Conservation (phyloP, 2,329 filamentous ascomycete species). For the Pyrenochaeta sp. region DNA sequence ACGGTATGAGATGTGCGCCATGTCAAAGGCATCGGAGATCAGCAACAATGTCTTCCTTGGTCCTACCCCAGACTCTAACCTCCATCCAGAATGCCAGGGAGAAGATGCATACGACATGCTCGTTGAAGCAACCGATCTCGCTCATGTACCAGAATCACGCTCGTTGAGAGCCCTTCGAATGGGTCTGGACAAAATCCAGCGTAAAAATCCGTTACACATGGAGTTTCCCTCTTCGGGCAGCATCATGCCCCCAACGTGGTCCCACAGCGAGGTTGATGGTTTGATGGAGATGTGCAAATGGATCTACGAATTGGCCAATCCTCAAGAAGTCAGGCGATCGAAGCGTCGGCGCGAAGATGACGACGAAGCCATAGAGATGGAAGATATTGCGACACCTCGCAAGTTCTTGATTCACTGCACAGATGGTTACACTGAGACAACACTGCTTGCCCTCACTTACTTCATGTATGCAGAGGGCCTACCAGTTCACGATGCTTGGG, state of each 20-base stretch:
- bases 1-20: constrained; percentile 87
- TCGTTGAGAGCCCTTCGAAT: constrained; percentile 69
- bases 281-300: constrained; percentile 87
- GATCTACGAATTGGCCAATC: constrained; percentile 85
- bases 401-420: constrained; percentile 91
- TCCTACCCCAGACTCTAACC: constrained; percentile 76
- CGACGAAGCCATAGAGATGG: constrained; percentile 65
- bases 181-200: constrained; percentile 55
- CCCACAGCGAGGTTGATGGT: constrained; percentile 80
- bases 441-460: constrained; percentile 87
- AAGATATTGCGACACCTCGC: constrained; percentile 52
- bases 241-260: constrained; percentile 83
- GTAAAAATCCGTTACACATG: constrained; percentile 62
- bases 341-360: constrained; percentile 57
- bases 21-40: constrained; percentile 91
- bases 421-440: constrained; percentile 95
- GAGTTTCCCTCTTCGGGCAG: constrained; percentile 96
- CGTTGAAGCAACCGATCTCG: constrained; percentile 88
- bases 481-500: constrained; percentile 84
- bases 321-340: constrained; percentile 51
- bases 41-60: constrained; percentile 90
- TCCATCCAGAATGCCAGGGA: constrained; percentile 47
- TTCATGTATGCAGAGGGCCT: constrained; percentile 89
- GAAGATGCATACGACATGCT: constrained; percentile 77
- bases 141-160: constrained; percentile 74